These are phyloP conservation scores for Saccharomycopsis amapae DNA, from an alignment of 805 yeast species.

Conservation along the genomic window DNA sequence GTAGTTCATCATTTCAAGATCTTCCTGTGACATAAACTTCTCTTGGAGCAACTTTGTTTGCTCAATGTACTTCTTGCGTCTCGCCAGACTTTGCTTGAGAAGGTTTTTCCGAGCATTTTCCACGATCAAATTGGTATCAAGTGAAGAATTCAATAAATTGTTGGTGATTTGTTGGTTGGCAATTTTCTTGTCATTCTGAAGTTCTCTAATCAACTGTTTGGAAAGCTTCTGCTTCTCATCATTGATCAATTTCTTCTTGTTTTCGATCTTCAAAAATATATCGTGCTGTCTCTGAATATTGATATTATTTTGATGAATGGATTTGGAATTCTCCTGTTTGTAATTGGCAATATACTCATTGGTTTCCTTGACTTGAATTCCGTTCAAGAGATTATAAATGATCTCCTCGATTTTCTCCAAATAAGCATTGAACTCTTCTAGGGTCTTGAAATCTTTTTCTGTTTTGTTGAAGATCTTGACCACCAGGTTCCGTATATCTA, in stretches of 20 bases:
- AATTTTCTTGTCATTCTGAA: slow-evolving; percentile 43
- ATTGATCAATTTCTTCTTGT: slow-evolving; percentile 62
- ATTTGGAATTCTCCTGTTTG: slow-evolving; percentile 65
- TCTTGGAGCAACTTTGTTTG: slow-evolving; percentile 34
- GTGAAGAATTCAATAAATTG: slow-evolving; percentile 33
- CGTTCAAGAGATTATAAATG: slow-evolving; percentile 67
- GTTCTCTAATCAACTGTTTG: slow-evolving; percentile 57
- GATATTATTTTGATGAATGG: slow-evolving; percentile 70
- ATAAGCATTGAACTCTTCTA: slow-evolving; percentile 64
- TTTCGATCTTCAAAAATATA: slow-evolving; percentile 54
- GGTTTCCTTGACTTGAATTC: slow-evolving; percentile 60
- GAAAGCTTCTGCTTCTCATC: slow-evolving; percentile 44
- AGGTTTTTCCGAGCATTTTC: slow-evolving; percentile 45
- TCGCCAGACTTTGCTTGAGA: slow-evolving; percentile 55
- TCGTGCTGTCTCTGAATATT: slow-evolving; percentile 65
- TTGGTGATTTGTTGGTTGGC: slow-evolving; percentile 52
- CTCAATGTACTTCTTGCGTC: slow-evolving; percentile 39
- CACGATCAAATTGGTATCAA: slow-evolving; percentile 39
- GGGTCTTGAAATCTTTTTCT: slow-evolving; percentile 57
- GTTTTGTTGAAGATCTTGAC: slow-evolving; percentile 72
- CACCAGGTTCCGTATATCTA: slow-evolving; percentile 80
- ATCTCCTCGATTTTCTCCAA: slow-evolving; percentile 79
- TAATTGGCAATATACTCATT: slow-evolving; percentile 60
- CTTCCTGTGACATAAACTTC: slow-evolving; percentile 26
- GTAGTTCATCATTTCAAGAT: slow-evolving; percentile 25